Evolutionary conservation across 345 rosid species (phyloP).

Genomic region (Citropsis articulata): DNA sequence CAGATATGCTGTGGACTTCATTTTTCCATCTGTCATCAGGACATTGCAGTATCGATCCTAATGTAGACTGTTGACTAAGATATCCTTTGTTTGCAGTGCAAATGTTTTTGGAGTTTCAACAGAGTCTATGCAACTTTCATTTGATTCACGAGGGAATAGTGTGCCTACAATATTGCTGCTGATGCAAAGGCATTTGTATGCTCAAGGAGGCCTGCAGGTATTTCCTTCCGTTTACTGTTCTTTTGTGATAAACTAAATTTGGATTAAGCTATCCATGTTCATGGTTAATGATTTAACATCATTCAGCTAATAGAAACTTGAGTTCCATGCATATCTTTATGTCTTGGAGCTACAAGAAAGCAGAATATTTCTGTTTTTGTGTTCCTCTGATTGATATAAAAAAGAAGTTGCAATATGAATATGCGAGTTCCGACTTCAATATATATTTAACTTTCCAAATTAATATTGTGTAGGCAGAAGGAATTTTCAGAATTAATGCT

Average conservation of each 20-base stretch:
- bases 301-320: neutral
- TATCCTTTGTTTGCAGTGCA: constrained; percentile 50
- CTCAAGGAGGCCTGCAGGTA: constrained; percentile 84
- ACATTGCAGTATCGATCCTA: neutral
- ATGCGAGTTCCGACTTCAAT: neutral
- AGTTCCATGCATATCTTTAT: neutral
- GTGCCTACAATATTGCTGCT: constrained; percentile 86
- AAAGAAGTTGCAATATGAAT: neutral
- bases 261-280: neutral
- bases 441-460: neutral
- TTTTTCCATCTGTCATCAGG: neutral
- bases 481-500: constrained; percentile 90
- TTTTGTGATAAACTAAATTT: constrained; percentile 1
- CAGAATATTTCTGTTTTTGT: neutral
- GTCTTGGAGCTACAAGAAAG: neutral
- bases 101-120: constrained; percentile 96
- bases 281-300: neutral
- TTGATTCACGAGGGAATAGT: constrained; percentile 86
- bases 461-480: constrained; percentile 66
- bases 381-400: neutral
- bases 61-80: constrained; percentile 3
- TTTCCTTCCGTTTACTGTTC: constrained; percentile 3
- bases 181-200: constrained; percentile 82
- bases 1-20: neutral
- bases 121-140: constrained; percentile 95